Evolutionary conservation across 2,329 filamentous ascomycete species (phyloP).

Genomic region (Stachybotrys echinatus): DNA sequence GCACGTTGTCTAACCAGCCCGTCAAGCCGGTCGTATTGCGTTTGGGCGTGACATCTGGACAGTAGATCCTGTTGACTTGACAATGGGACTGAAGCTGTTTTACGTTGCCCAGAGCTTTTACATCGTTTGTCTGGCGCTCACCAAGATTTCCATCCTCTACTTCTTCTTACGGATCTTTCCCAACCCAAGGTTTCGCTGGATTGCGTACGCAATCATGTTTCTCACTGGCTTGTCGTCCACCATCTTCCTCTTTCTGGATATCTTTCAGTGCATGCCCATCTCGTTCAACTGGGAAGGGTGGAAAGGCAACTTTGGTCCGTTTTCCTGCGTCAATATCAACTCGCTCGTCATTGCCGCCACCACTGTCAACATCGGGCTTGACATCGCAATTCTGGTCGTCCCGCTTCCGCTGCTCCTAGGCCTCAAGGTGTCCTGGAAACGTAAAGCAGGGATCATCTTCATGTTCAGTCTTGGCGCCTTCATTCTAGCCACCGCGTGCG

Average conservation of each 20-base stretch:
- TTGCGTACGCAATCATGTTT: background rate
- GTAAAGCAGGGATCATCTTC: background rate
- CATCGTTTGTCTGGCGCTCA: background rate
- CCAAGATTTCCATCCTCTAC: background rate
- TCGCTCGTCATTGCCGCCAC: background rate
- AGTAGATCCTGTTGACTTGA: background rate
- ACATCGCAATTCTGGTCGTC: background rate
- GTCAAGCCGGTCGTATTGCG: background rate
- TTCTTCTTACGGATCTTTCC: background rate
- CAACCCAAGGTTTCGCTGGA: background rate
- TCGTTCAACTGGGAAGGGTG: constrained; percentile 1
- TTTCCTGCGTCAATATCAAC: background rate
- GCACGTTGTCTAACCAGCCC: background rate
- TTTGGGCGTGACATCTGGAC: background rate
- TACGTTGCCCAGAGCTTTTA: background rate
- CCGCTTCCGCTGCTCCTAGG: background rate
- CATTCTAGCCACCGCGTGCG: background rate
- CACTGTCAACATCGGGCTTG: background rate
- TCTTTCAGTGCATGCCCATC: background rate
- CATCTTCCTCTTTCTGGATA: background rate
- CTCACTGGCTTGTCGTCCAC: background rate
- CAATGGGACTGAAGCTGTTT: background rate
- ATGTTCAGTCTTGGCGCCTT: constrained; percentile 1
- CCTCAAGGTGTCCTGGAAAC: background rate
- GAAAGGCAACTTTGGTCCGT: background rate